These are phyloP conservation scores for Pyrrhoderma noxium DNA, from an alignment of 1,284 basidiomycete species.

Conservation along the genomic window DNA sequence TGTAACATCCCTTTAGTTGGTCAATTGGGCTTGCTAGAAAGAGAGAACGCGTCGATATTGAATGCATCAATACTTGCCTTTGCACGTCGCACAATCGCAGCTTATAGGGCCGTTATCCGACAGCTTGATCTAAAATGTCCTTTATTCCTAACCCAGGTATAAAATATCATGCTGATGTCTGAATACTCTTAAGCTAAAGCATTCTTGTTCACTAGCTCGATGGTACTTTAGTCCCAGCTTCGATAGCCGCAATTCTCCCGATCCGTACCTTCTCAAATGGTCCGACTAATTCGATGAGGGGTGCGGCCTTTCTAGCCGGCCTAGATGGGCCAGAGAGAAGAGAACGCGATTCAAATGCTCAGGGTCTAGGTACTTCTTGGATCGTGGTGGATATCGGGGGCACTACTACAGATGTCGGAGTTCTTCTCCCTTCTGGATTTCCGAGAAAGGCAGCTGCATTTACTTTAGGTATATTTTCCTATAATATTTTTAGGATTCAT, in stretches of 20 bases:
- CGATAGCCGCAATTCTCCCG: slow-evolving; percentile 46
- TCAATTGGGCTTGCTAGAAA: slow-evolving; percentile 48
- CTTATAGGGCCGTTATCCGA: slow-evolving; percentile 43
- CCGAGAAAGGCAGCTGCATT: slow-evolving; percentile 45
- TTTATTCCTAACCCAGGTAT: slow-evolving; percentile 49
- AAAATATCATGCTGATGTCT: not conserved
- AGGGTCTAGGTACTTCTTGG: slow-evolving; percentile 30
- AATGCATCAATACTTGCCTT: slow-evolving; percentile 51
- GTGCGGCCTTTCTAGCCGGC: slow-evolving; percentile 46
- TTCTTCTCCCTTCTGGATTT: slow-evolving; percentile 43
- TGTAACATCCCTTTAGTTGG: slow-evolving; percentile 33
- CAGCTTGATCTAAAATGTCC: slow-evolving; percentile 41
- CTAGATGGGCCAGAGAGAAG: slow-evolving; percentile 25
- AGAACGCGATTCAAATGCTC: slow-evolving; percentile 20
- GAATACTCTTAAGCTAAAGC: not conserved
- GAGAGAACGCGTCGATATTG: slow-evolving; percentile 56
- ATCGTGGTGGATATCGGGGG: slow-evolving; percentile 55
- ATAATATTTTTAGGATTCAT: not conserved
- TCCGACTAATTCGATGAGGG: slow-evolving; percentile 56
- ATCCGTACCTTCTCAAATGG: slow-evolving; percentile 57
- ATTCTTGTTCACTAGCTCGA: slow-evolving; percentile 28
- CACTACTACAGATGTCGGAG: slow-evolving; percentile 47
- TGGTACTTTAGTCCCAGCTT: slow-evolving; percentile 46
- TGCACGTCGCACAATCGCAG: slow-evolving; percentile 41
- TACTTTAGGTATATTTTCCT: slow-evolving; percentile 28